phyloP scores from a whole-genome alignment of 2,329 filamentous ascomycete genomes.

The Chaetomium strumarium region DNA sequence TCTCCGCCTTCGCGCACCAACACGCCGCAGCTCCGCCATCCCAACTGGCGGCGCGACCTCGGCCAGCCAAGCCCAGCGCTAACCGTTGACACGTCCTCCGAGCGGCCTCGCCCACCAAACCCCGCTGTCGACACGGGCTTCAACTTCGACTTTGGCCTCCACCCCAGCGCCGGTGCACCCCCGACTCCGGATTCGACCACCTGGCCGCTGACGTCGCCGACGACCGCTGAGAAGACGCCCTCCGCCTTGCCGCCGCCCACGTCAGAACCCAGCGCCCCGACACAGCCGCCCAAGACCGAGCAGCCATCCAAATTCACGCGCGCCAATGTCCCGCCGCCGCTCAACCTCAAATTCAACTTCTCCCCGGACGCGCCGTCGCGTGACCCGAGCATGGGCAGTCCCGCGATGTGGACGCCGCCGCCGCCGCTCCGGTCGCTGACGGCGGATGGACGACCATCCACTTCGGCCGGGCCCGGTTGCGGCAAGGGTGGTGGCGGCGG shows the following conservation, averaged over 20 bases:
- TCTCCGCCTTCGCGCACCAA: conserved; percentile 17
- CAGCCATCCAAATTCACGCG: conserved; percentile 10
- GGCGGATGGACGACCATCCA: conserved; percentile 17
- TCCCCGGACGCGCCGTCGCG: conserved; percentile 22
- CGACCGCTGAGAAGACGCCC: background rate
- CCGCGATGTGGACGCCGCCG: conserved; percentile 19
- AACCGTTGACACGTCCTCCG: conserved; percentile 3
- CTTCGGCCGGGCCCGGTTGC: conserved; percentile 12
- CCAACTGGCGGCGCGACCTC: conserved; percentile 10
- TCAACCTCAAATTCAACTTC: conserved; percentile 26
- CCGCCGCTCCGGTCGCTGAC: conserved; percentile 12
- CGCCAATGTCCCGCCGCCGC: conserved; percentile 20
- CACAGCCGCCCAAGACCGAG: background rate
- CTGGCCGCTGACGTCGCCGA: conserved; percentile 20
- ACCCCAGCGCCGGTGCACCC: conserved; percentile 10
- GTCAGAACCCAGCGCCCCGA: background rate
- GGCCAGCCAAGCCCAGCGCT: conserved; percentile 11
- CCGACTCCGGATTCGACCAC: conserved; percentile 22
- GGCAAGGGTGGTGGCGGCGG: background rate
- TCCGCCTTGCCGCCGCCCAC: background rate
- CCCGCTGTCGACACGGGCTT: conserved; percentile 22
- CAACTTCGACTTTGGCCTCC: conserved; percentile 25
- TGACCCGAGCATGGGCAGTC: conserved; percentile 7
- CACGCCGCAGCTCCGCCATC: conserved; percentile 20
- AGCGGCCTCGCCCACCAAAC: conserved; percentile 11